These are phyloP conservation scores for Phycomyces nitens DNA, from an alignment of 192 early-diverging fungal genomes.

Conservation along the genomic window DNA sequence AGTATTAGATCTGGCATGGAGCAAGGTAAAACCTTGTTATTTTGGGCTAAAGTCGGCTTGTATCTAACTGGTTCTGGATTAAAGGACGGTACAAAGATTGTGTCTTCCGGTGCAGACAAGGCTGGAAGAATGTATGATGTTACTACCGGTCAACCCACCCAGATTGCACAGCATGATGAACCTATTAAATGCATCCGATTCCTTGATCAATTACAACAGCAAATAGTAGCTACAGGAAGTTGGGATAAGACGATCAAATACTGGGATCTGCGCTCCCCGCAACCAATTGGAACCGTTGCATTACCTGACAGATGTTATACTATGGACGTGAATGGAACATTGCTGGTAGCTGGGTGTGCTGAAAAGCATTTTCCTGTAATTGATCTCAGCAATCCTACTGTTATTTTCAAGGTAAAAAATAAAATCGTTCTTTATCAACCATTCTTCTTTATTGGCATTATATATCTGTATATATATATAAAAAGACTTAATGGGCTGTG, in stretches of 20 bases:
- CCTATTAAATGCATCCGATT: slow-evolving; percentile 79
- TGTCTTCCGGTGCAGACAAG: slow-evolving; percentile 90
- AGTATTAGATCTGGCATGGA: slow-evolving; percentile 82
- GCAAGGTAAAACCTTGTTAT: slow-evolving; percentile 52
- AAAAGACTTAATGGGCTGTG: not conserved
- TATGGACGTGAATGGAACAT: slow-evolving; percentile 77
- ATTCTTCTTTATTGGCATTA: not conserved
- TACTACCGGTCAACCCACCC: slow-evolving; percentile 71
- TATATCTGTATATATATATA: not conserved
- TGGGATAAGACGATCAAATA: slow-evolving; percentile 98
- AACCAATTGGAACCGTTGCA: slow-evolving; percentile 66
- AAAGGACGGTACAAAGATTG: slow-evolving; percentile 87
- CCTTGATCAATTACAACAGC: slow-evolving; percentile 58
- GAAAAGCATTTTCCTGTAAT: slow-evolving; percentile 81
- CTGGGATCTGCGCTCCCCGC: slow-evolving; percentile 85
- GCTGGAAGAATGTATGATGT: slow-evolving; percentile 82
- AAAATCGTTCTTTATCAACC: not conserved
- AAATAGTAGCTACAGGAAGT: slow-evolving; percentile 81
- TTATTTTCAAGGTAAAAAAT: slow-evolving; percentile 62
- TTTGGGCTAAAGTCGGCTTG: no score
- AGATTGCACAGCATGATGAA: slow-evolving; percentile 89
- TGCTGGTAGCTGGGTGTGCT: slow-evolving; percentile 91
- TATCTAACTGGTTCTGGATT: no score
- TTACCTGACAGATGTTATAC: slow-evolving; percentile 88
- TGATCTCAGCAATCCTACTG: slow-evolving; percentile 74